Base-by-base conservation (phyloP, 257 asterid genomes). In the Ehretia macrophylla region DNA sequence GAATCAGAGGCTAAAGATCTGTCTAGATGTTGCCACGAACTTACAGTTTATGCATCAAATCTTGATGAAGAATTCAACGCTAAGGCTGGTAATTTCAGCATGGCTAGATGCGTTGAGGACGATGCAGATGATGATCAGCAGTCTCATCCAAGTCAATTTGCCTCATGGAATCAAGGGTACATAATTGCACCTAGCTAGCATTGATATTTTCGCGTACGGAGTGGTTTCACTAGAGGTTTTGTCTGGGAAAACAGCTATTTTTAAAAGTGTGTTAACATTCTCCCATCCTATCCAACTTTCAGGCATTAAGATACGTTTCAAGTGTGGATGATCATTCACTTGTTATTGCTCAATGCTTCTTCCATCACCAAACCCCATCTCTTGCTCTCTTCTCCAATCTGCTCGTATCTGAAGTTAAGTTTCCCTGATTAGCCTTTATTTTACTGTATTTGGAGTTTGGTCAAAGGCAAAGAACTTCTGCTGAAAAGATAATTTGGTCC, bases 21-120 rank as follows among this genome's bases (percentile, higher is more conserved):
- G 95, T 32, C 63, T 83, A 0, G 97, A 81, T 61, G 77, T 85
- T 0, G 97, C 95, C 23, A 77, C 79, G 0, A 88, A 85, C 11
- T 66, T 90, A 51, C 92, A 87, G 22, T 75, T 79, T 66, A 90
- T 90, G 96, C 97, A 90, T 72, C 95, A 83, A 8, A 72, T 81
- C 75, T 87, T 0, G 88, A 85, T 21, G 96, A 85, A 46, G 93
- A 90, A 9, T 85, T 90, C 71, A 67, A 68, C 0, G 97, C 96
- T 0, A 87, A 78, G 56, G 49, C 87, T 5, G 97, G 95, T 14
- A 82, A 88, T 27, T 80, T 86, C 14, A 95, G 92, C 8, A 68
- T 90, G 95, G 60, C 82, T 8, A 74, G 59, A 45, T 75, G 83
- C 21, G 76, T 53, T 11, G 60, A 37, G 5, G 54, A 64, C 14